phyloP scores from a whole-genome alignment of 345 rosid species.

The Syzygium aqueum region DNA sequence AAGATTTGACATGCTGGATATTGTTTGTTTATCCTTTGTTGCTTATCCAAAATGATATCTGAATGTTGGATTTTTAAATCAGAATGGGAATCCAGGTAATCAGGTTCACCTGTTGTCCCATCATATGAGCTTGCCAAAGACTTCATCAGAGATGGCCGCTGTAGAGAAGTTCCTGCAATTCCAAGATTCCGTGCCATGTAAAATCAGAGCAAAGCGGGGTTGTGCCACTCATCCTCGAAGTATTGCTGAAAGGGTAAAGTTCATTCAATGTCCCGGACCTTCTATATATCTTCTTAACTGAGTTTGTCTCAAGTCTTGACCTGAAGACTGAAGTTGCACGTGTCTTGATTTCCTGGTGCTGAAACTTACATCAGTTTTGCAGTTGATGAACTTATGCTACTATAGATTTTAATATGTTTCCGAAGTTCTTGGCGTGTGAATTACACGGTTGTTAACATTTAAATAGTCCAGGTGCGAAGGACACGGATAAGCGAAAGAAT shows the following conservation, averaged over 20 bases:
- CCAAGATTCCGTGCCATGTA: conserved; percentile 94
- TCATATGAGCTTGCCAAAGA: conserved; percentile 46
- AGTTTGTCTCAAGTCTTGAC: background rate
- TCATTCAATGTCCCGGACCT: background rate
- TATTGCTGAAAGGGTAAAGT: conserved; percentile 85
- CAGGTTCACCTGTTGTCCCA: conserved; percentile 27
- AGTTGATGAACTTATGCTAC: background rate
- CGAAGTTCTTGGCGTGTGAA: background rate
- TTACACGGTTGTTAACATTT: background rate
- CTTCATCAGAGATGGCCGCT: conserved; percentile 48
- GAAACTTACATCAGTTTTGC: background rate
- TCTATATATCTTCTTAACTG: background rate
- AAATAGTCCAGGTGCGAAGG: conserved; percentile 66
- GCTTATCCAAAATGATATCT: background rate
- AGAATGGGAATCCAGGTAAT: conserved; percentile 38
- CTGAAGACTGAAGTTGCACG: background rate
- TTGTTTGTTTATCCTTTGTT: background rate
- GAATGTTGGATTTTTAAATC: background rate
- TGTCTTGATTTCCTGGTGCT: background rate
- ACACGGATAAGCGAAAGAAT: conserved; percentile 91
- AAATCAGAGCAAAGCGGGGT: conserved; percentile 95
- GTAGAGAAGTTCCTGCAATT: conserved; percentile 59
- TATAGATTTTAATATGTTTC: background rate
- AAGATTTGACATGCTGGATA: background rate
- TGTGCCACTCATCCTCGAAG: conserved; percentile 99